phyloP scores from a whole-genome alignment of 2,329 filamentous ascomycete genomes.

The Escovopsis weberi region DNA sequence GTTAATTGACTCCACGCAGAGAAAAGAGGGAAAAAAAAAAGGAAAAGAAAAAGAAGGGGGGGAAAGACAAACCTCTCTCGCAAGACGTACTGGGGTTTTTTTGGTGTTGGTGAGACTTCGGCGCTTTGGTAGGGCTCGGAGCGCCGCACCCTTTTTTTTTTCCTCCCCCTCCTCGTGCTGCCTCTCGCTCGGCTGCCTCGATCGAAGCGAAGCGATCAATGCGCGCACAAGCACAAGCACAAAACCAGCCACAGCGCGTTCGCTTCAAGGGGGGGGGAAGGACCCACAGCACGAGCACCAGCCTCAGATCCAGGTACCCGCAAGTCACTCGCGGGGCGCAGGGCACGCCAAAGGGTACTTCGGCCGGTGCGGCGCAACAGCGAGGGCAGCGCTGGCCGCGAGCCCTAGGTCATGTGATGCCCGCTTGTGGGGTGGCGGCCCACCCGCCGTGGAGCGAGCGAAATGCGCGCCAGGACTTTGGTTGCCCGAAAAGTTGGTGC shows the following conservation, averaged over 20 bases:
- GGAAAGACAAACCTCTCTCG: slow-evolving; percentile 1
- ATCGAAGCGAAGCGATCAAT: no score
- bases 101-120: slow-evolving; percentile 5
- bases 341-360: no score
- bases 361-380: neutral
- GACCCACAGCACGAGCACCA: slow-evolving; percentile 1
- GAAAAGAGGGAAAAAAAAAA: slow-evolving; percentile 6
- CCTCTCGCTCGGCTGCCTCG: no score
- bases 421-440: neutral
- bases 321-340: no score
- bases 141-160: slow-evolving; percentile 1
- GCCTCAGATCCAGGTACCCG: no score
- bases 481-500: no score
- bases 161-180: no score
- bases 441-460: no score
- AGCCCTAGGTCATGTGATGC: slow-evolving; percentile 16
- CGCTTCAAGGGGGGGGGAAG: neutral
- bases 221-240: neutral
- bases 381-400: slow-evolving; percentile 10
- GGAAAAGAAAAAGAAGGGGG: slow-evolving; percentile 5
- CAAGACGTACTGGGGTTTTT: slow-evolving; percentile 14
- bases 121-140: slow-evolving; percentile 6
- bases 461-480: neutral
- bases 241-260: neutral
- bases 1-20: slow-evolving; percentile 16